Conservation (phyloP, 371 early-diverging fungal species). For the Lichtheimia ornata region DNA sequence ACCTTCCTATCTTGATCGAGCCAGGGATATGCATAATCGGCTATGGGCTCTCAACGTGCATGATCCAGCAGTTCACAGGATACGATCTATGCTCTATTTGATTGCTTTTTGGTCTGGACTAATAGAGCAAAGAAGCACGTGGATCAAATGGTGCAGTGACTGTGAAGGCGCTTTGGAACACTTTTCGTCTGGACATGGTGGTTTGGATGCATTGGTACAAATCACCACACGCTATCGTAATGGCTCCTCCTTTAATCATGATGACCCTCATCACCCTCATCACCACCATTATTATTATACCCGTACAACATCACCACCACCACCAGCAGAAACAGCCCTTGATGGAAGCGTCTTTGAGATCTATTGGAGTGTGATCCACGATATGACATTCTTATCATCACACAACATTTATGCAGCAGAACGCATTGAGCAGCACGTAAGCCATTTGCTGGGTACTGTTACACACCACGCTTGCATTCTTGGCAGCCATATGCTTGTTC, state of each 20-base stretch:
- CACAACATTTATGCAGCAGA: neutral
- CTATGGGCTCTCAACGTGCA: too few relatives aligned
- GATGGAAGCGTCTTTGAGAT: neutral
- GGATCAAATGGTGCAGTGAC: neutral
- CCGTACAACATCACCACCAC: neutral
- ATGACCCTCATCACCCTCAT: neutral
- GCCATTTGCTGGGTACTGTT: neutral
- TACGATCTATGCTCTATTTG: neutral
- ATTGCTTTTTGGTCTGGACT: neutral
- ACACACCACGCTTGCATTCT: neutral
- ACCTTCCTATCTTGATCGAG: slow-evolving; percentile 2
- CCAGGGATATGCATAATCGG: neutral
- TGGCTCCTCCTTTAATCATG: neutral
- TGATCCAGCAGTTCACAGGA: too few relatives aligned
- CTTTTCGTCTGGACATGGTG: neutral
- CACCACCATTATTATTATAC: neutral
- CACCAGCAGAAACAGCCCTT: neutral
- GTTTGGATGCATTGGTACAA: neutral
- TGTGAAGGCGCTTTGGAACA: neutral
- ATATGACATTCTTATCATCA: neutral
- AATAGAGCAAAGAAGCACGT: neutral
- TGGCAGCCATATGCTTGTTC: neutral
- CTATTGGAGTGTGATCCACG: neutral
- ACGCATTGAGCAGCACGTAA: neutral
- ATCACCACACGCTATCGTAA: neutral